Conservation (phyloP, 169 alveolate species). For the Ichthyophthirius multifiliis region DNA sequence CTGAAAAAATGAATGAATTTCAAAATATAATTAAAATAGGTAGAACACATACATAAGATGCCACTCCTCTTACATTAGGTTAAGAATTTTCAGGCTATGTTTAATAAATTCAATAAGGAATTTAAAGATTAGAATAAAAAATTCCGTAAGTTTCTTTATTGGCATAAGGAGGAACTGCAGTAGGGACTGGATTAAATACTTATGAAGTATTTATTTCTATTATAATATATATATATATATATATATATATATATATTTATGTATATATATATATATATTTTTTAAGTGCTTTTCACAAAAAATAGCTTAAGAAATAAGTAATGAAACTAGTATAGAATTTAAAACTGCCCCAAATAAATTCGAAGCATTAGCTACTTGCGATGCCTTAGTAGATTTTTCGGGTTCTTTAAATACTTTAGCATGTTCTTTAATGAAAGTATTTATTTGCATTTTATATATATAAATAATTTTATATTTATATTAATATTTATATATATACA, state of each 20-base stretch:
- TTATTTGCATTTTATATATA: no score
- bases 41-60: constrained; percentile 93
- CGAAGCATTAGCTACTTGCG: constrained; percentile 86
- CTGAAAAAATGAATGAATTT: constrained; percentile 69
- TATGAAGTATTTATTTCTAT: no score
- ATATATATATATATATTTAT: no score
- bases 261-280: no score
- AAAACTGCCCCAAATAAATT: constrained; percentile 85
- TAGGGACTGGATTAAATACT: constrained; percentile 91
- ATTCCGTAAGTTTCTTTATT: constrained; percentile 69
- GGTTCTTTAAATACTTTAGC: constrained; percentile 83
- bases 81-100: constrained; percentile 90
- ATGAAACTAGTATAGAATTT: constrained; percentile 76
- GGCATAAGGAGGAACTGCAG: constrained; percentile 94
- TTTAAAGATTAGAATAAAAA: constrained; percentile 64
- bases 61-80: constrained; percentile 92
- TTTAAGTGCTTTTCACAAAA: constrained; percentile 86
- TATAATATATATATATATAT: no score
- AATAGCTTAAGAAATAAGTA: constrained; percentile 65
- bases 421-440: constrained; percentile 61
- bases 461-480: no score
- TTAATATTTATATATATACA: neutral
- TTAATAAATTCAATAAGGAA: constrained; percentile 56
- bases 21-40: constrained; percentile 86
- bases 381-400: constrained; percentile 74